Evolutionary conservation across 257 asterid species (phyloP), one percentile per base, ranked within the genome.

Genomic region (Ehretia macrophylla): DNA sequence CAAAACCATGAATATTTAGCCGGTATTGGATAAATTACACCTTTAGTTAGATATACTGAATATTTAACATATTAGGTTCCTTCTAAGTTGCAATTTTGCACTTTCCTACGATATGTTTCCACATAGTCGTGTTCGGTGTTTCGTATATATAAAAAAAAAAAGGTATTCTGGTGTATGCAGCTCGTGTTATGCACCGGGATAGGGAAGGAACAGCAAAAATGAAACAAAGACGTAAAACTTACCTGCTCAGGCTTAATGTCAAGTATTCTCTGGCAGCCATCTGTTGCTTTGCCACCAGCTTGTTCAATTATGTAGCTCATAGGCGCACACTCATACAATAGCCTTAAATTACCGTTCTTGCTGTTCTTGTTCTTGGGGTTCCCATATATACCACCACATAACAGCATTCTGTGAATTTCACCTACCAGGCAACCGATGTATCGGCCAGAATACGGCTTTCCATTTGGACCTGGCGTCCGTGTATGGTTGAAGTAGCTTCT

Each of bases 301-400:
- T 81, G 96, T 66, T 85, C 94, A 5, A 88, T 65, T 68, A 85
- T 68, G 60, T 81, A 85, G 72, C 95, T 85, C 97, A 85, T 86
- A 0, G 93, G 97, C 14, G 95, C 97, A 68, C 97, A 90, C 68
- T 90, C 95, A 58, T 86, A 90, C 85, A 86, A 66, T 51, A 86
- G 78, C 70, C 97, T 76, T 46, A 84, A 61, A 60, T 90, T 90
- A 55, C 95, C 96, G 12, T 47, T 87, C 79, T 73, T 83, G 75
- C 70, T 75, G 52, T 84, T 84, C 63, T 59, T 79, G 71, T 90
- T 80, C 65, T 81, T 64, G 0, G 97, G 97, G 56, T 86, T 80
- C 11, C 97, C 97, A 66, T 86, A 84, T 17, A 90, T 73, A 5
- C 96, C 97, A 2, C 97, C 97, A 17, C 75, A 78, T 14, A 90